Evolutionary conservation across 2,329 filamentous ascomycete genomes (phyloP).

Genomic region (Lachnellula hyalina): DNA sequence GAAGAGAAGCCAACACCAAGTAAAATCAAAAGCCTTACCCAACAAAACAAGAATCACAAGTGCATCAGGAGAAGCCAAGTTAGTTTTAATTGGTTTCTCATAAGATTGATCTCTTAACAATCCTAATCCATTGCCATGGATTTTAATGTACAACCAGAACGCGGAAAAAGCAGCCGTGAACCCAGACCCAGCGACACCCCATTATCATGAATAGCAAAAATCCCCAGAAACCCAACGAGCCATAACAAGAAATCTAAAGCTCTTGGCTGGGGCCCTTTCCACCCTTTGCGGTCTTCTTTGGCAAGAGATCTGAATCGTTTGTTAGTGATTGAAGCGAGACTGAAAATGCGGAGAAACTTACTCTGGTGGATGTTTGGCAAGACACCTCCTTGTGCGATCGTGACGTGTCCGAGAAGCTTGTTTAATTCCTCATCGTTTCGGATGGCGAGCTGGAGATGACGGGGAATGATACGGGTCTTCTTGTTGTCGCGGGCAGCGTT

Average conservation of each 20-base stretch:
- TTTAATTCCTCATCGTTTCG: conserved; percentile 99
- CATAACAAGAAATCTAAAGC: conserved; percentile 65
- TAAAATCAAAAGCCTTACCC: neutral
- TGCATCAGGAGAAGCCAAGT: conserved; percentile 1
- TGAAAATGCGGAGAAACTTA: conserved; percentile 45
- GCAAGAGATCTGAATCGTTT: conserved; percentile 74
- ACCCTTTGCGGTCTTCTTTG: conserved; percentile 97
- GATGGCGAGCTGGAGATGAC: conserved; percentile 98
- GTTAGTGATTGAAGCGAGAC: conserved; percentile 19
- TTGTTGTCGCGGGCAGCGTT: conserved; percentile 99
- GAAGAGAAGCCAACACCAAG: neutral
- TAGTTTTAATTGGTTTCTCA: conserved; percentile 28
- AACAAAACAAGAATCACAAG: neutral
- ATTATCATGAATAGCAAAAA: conserved; percentile 61
- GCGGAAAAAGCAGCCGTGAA: conserved; percentile 60
- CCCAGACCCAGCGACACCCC: conserved; percentile 70
- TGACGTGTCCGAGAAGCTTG: conserved; percentile 95
- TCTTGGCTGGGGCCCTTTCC: conserved; percentile 92
- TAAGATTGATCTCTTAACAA: conserved; percentile 33
- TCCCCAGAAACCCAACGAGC: conserved; percentile 47
- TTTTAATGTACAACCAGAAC: conserved; percentile 68
- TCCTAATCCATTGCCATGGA: conserved; percentile 48
- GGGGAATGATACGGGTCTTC: conserved; percentile 99
- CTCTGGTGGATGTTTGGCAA: conserved; percentile 96
- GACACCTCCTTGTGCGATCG: conserved; percentile 95